Evolutionary conservation across 2,329 filamentous ascomycete genomes (phyloP).

Genomic region (Diaporthe citriasiana): DNA sequence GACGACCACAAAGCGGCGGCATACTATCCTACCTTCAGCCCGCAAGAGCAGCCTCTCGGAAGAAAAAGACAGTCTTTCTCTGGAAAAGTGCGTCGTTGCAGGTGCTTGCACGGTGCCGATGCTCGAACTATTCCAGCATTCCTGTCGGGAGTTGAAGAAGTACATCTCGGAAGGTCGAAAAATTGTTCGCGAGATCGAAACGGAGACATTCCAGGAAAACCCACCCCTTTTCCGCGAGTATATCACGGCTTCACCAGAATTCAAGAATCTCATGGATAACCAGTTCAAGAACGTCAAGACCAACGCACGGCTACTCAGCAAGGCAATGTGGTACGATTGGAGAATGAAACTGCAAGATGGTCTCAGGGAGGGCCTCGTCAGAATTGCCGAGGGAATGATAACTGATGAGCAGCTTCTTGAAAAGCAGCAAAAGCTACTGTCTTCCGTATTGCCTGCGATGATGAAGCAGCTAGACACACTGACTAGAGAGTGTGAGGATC

Average conservation of each 20-base stretch:
- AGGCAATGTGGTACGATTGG: constrained; percentile 99
- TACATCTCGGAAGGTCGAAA: constrained; percentile 95
- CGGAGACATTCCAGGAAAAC: constrained; percentile 89
- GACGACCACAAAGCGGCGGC: constrained; percentile 92
- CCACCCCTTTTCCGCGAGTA: constrained; percentile 94
- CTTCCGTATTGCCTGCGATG: constrained; percentile 76
- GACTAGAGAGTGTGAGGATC: constrained; percentile 72
- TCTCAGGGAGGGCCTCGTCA: constrained; percentile 83
- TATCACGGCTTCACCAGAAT: constrained; percentile 84
- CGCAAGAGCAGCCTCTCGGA: constrained; percentile 58
- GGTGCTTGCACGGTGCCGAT: constrained; percentile 93
- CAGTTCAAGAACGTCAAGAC: constrained; percentile 99
- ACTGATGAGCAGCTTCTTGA: constrained; percentile 77
- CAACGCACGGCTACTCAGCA: constrained; percentile 89
- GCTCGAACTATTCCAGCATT: constrained; percentile 95
- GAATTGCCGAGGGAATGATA: constrained; percentile 82
- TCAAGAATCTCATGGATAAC: constrained; percentile 91
- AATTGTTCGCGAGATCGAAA: constrained; percentile 92
- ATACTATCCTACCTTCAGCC: constrained; percentile 77
- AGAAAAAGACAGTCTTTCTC: constrained; percentile 66
- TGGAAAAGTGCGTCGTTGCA: constrained; percentile 87
- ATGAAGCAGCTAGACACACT: constrained; percentile 73
- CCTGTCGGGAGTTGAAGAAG: constrained; percentile 94
- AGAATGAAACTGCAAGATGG: constrained; percentile 88
- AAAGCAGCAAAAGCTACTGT: constrained; percentile 78